These are phyloP conservation scores for Eimeria brunetti DNA, from an alignment of 169 alveolate genomes.

Conservation along the genomic window DNA sequence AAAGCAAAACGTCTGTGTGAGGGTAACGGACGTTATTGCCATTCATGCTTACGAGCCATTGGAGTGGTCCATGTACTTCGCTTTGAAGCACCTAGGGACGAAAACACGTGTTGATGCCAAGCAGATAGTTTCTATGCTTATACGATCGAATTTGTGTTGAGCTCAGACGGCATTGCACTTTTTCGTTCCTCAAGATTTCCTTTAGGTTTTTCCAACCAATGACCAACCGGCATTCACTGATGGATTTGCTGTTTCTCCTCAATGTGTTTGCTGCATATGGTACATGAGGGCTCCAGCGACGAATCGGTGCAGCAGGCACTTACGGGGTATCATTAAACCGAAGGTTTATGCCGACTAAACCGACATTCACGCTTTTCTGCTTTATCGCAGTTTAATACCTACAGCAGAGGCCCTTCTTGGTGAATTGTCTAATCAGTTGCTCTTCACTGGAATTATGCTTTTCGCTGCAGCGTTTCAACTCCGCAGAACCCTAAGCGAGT, in stretches of 20 bases:
- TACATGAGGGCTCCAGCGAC: neutral
- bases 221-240: neutral
- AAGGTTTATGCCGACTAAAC: neutral
- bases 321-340: neutral
- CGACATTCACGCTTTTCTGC: neutral
- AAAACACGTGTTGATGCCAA: too few species aligned
- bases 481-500: neutral
- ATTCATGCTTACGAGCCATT: neutral
- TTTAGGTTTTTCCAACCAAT: neutral
- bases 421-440: neutral
- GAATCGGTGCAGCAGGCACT: neutral
- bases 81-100: neutral
- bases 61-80: neutral
- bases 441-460: neutral
- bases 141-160: neutral
- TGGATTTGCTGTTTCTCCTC: neutral
- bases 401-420: neutral
- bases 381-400: neutral
- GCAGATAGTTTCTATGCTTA: neutral
- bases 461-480: neutral
- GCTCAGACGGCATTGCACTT: neutral
- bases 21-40: neutral
- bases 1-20: neutral
- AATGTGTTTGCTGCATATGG: neutral
- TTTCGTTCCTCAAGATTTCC: neutral